Base-by-base conservation (phyloP, 2,329 filamentous ascomycete species). In the Cytospora piceicola region DNA sequence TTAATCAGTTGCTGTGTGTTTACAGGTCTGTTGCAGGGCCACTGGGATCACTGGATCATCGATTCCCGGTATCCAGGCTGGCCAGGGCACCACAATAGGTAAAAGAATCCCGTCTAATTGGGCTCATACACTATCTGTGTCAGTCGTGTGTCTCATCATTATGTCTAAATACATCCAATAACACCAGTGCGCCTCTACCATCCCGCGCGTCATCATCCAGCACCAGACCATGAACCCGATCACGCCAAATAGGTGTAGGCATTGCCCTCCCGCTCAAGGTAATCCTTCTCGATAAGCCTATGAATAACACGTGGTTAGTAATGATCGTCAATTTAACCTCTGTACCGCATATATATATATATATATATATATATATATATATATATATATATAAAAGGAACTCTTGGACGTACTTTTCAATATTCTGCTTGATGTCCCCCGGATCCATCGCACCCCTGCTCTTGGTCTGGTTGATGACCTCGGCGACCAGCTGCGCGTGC, bases 361-460 rank as follows among this genome's bases (percentile, higher is more conserved):
- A 29, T 29, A 29, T 29, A 29, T 29, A 29, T 2, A 2, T 24
- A 2, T 24, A 2, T 7, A 14, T 2, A 20, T n/a, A 29, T 29
- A 29, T 29, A 29, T 2, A 2, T 24, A 2, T 24, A 2, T 7
- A 14, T 2, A 20, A 29, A 46, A 11, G n/a, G 32, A 56, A 32
- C 54, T 61, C 60, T 24, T n/a, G 58, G 34, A 84, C 90, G 73
- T 78, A 94, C 88, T 92, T 93, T 78, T 98, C 95, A 77, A 99
- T 97, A 76, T 98, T 96, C 80, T 90, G 90, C 87, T 99, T 99
- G 70, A 99, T 98, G 69, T 95, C 93, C 2, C 83, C 83, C 51
- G 93, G 86, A 74, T 96, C 94, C 66, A 99, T 82, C 22, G 92
- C 92, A 17, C 95, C 96, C 63, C 95, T 85, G 70, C 86, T 92